Percentiles rank a stretch among this genome's conserved stretches.
Evolutionary conservation across 768 basidiomycete species (phyloP).

Genomic region (Russula vinacea): DNA sequence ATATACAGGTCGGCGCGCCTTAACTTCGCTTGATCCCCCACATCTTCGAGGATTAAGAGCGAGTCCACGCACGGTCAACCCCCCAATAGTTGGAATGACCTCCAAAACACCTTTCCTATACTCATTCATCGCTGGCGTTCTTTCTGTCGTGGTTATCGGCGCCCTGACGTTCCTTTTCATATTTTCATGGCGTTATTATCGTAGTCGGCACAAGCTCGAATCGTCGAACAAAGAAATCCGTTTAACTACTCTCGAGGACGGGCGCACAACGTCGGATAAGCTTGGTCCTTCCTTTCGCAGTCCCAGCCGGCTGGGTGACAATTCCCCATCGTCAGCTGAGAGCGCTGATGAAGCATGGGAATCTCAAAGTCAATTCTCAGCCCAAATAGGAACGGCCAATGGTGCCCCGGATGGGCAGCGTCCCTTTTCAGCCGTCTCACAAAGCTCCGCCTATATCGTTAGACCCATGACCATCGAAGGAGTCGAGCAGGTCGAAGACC

Average conservation of each 20-base stretch:
- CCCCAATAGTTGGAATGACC: constrained; percentile 1
- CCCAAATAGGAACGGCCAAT: background rate
- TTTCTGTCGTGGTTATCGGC: background rate
- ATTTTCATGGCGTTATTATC: constrained; percentile 3
- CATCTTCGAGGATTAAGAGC: constrained; percentile 10
- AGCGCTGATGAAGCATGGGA: constrained; percentile 1
- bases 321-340: constrained; percentile 1
- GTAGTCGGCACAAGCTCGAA: background rate
- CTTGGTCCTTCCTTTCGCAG: constrained; percentile 14
- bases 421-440: background rate
- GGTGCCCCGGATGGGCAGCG: background rate
- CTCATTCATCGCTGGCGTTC: constrained; percentile 13
- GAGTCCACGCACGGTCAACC: background rate
- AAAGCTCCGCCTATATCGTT: background rate
- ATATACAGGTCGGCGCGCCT: background rate
- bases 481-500: constrained; percentile 1
- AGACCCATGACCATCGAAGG: background rate
- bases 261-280: background rate
- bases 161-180: constrained; percentile 5
- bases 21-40: background rate
- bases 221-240: constrained; percentile 1
- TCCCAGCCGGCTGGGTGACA: constrained; percentile 21
- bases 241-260: constrained; percentile 19
- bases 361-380: constrained; percentile 1
- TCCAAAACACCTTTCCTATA: constrained; percentile 13